Evolutionary conservation across 1,139 yeast genomes (phyloP).

Genomic region (Hemisphaericaspora lyxosophila): DNA sequence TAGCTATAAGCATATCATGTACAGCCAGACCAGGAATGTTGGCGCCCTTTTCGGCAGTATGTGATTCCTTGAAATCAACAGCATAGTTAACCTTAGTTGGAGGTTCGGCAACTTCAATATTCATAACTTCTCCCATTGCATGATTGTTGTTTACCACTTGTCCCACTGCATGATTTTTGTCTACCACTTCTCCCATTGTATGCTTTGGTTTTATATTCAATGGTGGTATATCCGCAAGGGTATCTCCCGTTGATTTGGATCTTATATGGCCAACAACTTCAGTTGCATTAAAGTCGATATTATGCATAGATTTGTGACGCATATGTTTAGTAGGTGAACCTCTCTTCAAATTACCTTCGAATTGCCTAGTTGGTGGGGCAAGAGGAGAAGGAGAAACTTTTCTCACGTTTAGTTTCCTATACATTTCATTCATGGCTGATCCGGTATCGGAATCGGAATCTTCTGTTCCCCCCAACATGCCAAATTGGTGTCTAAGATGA

Average conservation of each 20-base stretch:
- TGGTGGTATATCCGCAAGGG: neutral
- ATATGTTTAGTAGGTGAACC: constrained; percentile 36
- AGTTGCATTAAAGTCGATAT: constrained; percentile 30
- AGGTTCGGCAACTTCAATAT: constrained; percentile 38
- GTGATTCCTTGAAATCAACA: constrained; percentile 43
- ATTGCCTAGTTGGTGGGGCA: neutral
- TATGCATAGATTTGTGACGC: constrained; percentile 42
- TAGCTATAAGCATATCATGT: constrained; percentile 9
- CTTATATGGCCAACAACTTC: constrained; percentile 12
- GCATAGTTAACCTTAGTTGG: constrained; percentile 39
- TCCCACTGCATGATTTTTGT: constrained; percentile 14
- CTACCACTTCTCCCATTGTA: constrained; percentile 13
- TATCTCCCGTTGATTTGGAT: constrained; percentile 16
- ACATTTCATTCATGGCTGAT: too few relatives aligned
- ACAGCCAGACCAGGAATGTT: constrained; percentile 5
- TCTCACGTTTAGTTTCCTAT: neutral
- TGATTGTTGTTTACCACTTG: constrained; percentile 20
- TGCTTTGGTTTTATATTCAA: constrained; percentile 2
- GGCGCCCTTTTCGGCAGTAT: constrained; percentile 7
- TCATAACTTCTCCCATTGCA: constrained; percentile 13
- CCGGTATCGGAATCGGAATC: constrained; percentile 31
- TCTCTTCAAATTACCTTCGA: constrained; percentile 18
- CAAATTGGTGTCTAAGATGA: constrained; percentile 28
- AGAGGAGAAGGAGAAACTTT: neutral
- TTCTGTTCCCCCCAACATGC: constrained; percentile 22